These are phyloP conservation scores for Vararia minispora DNA, from an alignment of 768 basidiomycete species.

Conservation along the genomic window DNA sequence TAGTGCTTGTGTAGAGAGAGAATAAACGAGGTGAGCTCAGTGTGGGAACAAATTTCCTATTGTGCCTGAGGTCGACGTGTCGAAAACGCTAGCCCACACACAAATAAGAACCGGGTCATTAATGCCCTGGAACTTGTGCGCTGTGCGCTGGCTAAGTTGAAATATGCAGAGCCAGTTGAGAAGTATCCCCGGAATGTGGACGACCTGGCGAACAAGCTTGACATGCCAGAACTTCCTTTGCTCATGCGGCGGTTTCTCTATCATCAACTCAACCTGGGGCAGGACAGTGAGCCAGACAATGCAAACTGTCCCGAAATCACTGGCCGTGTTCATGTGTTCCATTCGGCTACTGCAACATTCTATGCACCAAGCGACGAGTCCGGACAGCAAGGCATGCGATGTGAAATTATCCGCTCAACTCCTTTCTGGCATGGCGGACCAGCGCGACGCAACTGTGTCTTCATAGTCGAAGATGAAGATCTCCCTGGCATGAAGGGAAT, in stretches of 20 bases:
- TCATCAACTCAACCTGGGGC: slow-evolving; percentile 6
- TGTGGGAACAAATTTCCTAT: too few species aligned
- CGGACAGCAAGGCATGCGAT: slow-evolving; percentile 18
- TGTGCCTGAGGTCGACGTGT: too few species aligned
- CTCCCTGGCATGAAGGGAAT: slow-evolving; percentile 13
- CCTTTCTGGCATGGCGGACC: slow-evolving; percentile 15
- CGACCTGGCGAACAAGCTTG: background rate
- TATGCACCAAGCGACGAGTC: slow-evolving; percentile 20
- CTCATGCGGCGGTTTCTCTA: slow-evolving; percentile 9
- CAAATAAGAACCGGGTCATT: too few species aligned
- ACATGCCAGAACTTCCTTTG: slow-evolving; percentile 1
- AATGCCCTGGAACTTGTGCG: too few species aligned
- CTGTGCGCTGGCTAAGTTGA: too few species aligned
- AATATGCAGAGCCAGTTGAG: slow-evolving; percentile 2
- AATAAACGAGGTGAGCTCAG: too few species aligned
- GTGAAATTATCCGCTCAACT: slow-evolving; percentile 15
- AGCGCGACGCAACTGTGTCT: slow-evolving; percentile 15
- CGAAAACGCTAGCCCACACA: too few species aligned
- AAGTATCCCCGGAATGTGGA: background rate
- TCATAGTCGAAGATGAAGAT: slow-evolving; percentile 9
- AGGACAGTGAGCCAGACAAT: background rate
- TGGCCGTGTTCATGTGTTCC: slow-evolving; percentile 10
- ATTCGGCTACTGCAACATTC: slow-evolving; percentile 17
- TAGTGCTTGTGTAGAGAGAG: too few species aligned
- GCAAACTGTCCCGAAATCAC: slow-evolving; percentile 1